Evolutionary conservation across 106 monocot genomes (phyloP).

Genomic region (Posidonia australis): DNA sequence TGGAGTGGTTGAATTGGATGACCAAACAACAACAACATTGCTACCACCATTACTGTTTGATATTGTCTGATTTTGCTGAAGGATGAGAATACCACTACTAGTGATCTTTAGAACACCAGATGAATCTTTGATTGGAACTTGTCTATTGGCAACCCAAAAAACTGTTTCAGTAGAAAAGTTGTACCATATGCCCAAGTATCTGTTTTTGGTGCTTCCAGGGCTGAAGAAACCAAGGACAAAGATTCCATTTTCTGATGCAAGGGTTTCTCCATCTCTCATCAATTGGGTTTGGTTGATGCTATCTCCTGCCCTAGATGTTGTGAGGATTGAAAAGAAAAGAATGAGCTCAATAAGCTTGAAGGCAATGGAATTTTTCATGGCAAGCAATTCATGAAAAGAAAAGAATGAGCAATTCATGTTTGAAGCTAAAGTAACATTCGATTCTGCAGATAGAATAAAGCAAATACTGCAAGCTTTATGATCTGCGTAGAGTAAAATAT

Average conservation of each 20-base stretch:
- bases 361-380: no score
- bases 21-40: constrained; percentile 27
- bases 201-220: background rate
- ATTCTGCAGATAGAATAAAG: no score
- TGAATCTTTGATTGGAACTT: background rate
- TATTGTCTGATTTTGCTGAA: background rate
- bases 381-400: no score
- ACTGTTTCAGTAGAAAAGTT: background rate
- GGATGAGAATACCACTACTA: constrained; percentile 3
- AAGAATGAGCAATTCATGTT: no score
- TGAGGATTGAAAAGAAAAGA: no score
- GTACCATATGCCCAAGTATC: constrained; percentile 11
- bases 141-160: constrained; percentile 12
- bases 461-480: no score
- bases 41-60: background rate
- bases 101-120: constrained; percentile 3
- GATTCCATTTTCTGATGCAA: background rate
- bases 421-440: no score
- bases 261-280: background rate
- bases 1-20: constrained; percentile 12
- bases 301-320: background rate
- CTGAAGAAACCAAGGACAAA: constrained; percentile 8
- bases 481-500: no score
- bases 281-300: background rate
- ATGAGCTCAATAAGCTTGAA: no score